These are phyloP conservation scores for Arachnomyces sp. DNA, from an alignment of 2,329 filamentous ascomycete genomes.

Conservation along the genomic window DNA sequence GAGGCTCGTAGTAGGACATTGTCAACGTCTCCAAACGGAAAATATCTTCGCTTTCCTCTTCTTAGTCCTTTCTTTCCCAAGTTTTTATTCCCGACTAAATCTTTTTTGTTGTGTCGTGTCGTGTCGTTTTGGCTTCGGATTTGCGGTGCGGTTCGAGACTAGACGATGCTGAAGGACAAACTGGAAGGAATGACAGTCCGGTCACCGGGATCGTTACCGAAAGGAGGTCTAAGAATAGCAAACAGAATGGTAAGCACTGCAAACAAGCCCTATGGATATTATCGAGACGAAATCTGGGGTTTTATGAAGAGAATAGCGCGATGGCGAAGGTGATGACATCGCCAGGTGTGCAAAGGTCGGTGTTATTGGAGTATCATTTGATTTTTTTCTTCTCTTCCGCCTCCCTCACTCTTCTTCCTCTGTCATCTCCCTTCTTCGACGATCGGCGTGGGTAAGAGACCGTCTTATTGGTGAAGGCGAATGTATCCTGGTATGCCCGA, in stretches of 20 bases:
- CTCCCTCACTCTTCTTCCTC: too few species aligned
- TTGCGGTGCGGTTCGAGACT: neutral
- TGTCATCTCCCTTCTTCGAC: too few species aligned
- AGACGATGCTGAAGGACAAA: conserved; percentile 1
- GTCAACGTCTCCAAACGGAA: conserved; percentile 15
- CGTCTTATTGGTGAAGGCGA: too few species aligned
- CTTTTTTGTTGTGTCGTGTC: neutral
- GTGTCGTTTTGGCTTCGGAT: neutral
- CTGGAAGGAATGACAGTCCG: conserved; percentile 5
- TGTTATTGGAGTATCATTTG: too few species aligned
- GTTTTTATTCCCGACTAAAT: neutral
- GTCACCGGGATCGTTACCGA: neutral
- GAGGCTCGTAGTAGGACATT: conserved; percentile 66
- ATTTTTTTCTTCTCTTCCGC: too few species aligned
- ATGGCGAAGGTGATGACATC: too few species aligned
- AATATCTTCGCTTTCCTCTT: neutral
- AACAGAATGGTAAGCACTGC: neutral
- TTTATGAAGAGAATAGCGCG: too few species aligned
- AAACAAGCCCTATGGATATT: neutral
- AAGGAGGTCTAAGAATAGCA: neutral
- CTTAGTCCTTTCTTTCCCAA: neutral
- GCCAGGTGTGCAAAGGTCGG: too few species aligned
- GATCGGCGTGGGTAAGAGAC: too few species aligned
- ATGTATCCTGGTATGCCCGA: too few species aligned
- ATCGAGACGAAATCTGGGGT: neutral